phyloP scores from a whole-genome alignment of 257 asterid genomes.

The Rubia yunnanensis region DNA sequence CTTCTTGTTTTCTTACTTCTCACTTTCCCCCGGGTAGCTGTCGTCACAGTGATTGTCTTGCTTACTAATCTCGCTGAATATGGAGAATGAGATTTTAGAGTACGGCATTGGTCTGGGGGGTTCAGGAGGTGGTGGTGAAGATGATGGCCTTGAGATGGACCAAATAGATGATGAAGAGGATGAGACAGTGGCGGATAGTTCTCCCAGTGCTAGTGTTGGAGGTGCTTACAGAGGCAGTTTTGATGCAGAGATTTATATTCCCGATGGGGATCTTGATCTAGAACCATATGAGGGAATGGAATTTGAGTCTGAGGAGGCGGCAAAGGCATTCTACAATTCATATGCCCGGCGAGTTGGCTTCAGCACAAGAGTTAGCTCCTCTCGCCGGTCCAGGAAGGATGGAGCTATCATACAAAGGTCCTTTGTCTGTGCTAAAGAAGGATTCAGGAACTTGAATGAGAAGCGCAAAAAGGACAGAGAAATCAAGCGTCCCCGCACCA shows the following conservation, averaged over 20 bases:
- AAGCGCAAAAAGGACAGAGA: constrained; percentile 84
- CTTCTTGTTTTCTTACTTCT: background rate
- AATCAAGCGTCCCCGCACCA: constrained; percentile 74
- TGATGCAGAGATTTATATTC: constrained; percentile 32
- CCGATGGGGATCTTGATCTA: constrained; percentile 68
- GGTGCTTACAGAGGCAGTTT: constrained; percentile 37
- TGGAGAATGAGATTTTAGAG: constrained; percentile 73
- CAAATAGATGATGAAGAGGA: constrained; percentile 32
- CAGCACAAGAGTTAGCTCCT: constrained; percentile 96
- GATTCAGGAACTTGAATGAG: constrained; percentile 89
- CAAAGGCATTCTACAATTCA: constrained; percentile 89
- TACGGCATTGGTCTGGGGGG: constrained; percentile 78
- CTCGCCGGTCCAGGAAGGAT: constrained; percentile 96
- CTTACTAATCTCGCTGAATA: constrained; percentile 9
- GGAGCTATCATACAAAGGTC: constrained; percentile 98
- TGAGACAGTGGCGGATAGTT: constrained; percentile 34
- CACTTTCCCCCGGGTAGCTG: background rate
- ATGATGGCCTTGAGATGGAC: constrained; percentile 22
- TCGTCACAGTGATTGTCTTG: background rate
- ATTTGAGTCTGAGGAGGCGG: constrained; percentile 96
- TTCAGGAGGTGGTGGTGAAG: constrained; percentile 23
- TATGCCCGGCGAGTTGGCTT: constrained; percentile 96
- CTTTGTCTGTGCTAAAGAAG: constrained; percentile 95
- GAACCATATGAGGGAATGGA: constrained; percentile 97
- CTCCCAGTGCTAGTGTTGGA: constrained; percentile 39